A percentile compares a stretch with the other conserved stretches of the same genome.
These are phyloP conservation scores for Coemansia sp. DNA, from an alignment of 192 early-diverging fungal genomes.

Conservation along the genomic window DNA sequence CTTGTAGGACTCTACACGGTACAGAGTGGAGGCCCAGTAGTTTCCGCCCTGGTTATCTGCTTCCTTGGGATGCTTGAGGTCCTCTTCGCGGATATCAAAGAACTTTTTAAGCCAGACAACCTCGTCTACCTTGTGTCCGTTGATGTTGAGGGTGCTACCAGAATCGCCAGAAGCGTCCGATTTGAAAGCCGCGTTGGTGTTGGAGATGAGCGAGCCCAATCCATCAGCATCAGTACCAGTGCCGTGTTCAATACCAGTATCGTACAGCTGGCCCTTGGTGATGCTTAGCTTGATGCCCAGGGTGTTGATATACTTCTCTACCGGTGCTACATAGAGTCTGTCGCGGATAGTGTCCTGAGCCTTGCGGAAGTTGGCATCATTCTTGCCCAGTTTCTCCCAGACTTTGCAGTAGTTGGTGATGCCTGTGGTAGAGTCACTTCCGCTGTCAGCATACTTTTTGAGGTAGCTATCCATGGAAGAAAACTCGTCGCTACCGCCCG, in stretches of 20 bases:
- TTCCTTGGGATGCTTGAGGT: constrained; percentile 42
- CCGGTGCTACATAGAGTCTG: constrained; percentile 22
- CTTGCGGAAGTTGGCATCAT: constrained; percentile 21
- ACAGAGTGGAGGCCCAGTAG: constrained; percentile 43
- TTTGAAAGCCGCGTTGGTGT: constrained; percentile 21
- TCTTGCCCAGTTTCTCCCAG: constrained; percentile 36
- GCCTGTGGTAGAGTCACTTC: constrained; percentile 8
- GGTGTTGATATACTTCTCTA: constrained; percentile 8
- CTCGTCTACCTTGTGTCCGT: constrained; percentile 34
- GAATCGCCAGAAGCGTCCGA: constrained; percentile 8
- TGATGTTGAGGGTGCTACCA: constrained; percentile 35
- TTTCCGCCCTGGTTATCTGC: constrained; percentile 20
- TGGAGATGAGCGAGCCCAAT: constrained; percentile 18
- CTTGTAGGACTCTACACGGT: constrained; percentile 50
- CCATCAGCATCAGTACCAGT: constrained; percentile 35
- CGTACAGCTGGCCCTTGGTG: constrained; percentile 49
- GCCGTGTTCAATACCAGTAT: constrained; percentile 49
- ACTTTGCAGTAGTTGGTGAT: constrained; percentile 44
- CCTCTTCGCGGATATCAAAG: constrained; percentile 29
- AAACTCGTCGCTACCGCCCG: constrained; percentile 35
- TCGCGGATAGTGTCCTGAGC: constrained; percentile 23
- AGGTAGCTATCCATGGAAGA: constrained; percentile 18
- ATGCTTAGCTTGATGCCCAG: constrained; percentile 30
- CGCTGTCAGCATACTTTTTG: constrained; percentile 5
- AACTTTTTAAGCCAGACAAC: constrained; percentile 47